Percentiles rank a stretch among this genome's conserved stretches.
These are phyloP conservation scores for Xylaria grammica DNA, from an alignment of 495 filamentous ascomycete species.

Conservation along the genomic window DNA sequence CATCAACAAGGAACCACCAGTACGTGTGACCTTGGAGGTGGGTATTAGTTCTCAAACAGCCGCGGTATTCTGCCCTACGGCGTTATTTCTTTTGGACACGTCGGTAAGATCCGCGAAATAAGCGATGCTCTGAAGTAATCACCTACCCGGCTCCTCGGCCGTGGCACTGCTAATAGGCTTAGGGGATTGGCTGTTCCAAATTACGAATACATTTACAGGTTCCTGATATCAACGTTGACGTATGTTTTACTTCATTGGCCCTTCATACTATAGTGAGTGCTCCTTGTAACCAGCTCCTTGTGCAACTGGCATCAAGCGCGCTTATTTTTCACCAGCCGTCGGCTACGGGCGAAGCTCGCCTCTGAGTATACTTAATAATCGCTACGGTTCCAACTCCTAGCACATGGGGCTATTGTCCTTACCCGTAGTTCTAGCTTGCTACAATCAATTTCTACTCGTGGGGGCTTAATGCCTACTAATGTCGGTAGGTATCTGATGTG, in stretches of 20 bases:
- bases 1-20: background rate
- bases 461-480: background rate
- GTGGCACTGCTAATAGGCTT: background rate
- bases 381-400: background rate
- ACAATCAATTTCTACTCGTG: background rate
- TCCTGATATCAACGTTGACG: background rate
- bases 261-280: background rate
- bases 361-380: background rate
- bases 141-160: background rate
- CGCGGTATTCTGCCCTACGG: background rate
- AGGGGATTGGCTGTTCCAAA: background rate
- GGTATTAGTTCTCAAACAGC: background rate
- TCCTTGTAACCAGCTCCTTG: too few relatives aligned
- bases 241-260: background rate
- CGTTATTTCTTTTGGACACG: background rate
- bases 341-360: background rate
- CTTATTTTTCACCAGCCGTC: background rate
- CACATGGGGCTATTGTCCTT: background rate
- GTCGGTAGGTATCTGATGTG: background rate
- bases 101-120: background rate
- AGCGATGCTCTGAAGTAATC: background rate
- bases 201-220: background rate
- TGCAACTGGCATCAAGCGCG: background rate
- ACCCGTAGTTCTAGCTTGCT: background rate
- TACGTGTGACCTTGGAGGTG: background rate